Percentiles rank a stretch among this genome's conserved stretches.
phyloP scores from a whole-genome alignment of 2,329 filamentous ascomycete species.

The Laburnicola sp. region DNA sequence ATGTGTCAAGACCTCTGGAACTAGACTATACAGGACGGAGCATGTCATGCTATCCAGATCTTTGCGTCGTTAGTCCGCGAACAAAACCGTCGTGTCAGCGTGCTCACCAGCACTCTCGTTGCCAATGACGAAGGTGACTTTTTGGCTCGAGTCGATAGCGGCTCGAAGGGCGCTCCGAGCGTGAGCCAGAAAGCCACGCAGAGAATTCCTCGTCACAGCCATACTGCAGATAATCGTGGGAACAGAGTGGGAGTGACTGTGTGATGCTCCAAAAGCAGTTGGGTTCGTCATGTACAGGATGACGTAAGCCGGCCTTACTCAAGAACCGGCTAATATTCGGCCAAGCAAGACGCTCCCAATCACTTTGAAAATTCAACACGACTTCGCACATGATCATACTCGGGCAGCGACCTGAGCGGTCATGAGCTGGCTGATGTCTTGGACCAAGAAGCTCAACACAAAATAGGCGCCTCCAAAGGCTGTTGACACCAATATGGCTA shows the following conservation, averaged over 20 bases:
- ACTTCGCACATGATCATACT: no score
- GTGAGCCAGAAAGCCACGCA: slow-evolving; percentile 51
- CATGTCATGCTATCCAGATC: slow-evolving; percentile 82
- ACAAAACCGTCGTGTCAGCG: background rate
- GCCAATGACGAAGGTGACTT: slow-evolving; percentile 56
- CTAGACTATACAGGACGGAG: slow-evolving; percentile 53
- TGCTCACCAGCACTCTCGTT: slow-evolving; percentile 56
- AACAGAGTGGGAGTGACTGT: background rate
- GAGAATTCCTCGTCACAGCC: slow-evolving; percentile 50
- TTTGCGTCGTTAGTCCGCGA: slow-evolving; percentile 41
- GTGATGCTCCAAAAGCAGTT: background rate
- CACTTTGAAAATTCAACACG: no score
- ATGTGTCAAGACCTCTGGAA: background rate
- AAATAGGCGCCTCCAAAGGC: no score
- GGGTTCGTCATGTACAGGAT: slow-evolving; percentile 3
- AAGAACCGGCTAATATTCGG: no score
- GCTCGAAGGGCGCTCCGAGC: slow-evolving; percentile 50
- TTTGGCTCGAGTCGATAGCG: slow-evolving; percentile 45
- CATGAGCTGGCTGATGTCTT: no score
- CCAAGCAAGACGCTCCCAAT: no score
- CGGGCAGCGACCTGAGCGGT: no score
- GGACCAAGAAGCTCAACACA: no score
- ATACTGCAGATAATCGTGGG: slow-evolving; percentile 24
- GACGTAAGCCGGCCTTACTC: background rate
- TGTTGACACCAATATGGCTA: no score